Conservation (phyloP, 257 asterid species). For the Solanum dulcamara region DNA sequence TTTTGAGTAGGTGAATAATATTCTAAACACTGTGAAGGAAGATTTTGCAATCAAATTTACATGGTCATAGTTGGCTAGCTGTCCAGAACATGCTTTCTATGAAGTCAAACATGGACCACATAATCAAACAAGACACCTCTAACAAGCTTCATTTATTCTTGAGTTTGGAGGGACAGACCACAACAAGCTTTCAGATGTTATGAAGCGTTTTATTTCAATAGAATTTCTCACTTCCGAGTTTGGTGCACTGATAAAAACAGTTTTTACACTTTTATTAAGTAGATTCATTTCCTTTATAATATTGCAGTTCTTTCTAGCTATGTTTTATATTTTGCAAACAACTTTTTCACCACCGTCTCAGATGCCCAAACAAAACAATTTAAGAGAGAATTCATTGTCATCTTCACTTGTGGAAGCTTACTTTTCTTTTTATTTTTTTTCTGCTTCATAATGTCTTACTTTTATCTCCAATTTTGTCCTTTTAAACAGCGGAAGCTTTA, state of each 20-base stretch:
- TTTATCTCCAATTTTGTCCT: not conserved
- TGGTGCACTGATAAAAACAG: not conserved
- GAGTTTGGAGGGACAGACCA: not conserved
- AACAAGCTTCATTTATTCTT: not conserved
- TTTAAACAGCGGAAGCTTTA: slow-evolving; percentile 77
- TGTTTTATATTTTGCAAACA: not conserved
- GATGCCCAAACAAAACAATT: not conserved
- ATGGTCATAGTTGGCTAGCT: not conserved
- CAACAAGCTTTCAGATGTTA: not conserved
- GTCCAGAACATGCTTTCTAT: not conserved
- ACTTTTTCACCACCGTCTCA: not conserved
- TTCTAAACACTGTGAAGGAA: not conserved
- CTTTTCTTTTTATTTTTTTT: not conserved
- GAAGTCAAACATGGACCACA: not conserved
- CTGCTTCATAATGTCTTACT: not conserved
- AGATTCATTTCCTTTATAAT: not conserved
- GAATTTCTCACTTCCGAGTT: not conserved
- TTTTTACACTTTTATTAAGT: not conserved
- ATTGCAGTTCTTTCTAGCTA: not conserved
- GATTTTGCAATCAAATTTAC: not conserved
- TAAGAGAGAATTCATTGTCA: not conserved
- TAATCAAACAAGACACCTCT: not conserved
- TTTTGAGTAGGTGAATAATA: not conserved
- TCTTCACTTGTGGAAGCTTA: not conserved
- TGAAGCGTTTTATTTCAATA: not conserved